phyloP scores from a whole-genome alignment of 148 eudicot species.

The Mesembryanthemum crystallinum region DNA sequence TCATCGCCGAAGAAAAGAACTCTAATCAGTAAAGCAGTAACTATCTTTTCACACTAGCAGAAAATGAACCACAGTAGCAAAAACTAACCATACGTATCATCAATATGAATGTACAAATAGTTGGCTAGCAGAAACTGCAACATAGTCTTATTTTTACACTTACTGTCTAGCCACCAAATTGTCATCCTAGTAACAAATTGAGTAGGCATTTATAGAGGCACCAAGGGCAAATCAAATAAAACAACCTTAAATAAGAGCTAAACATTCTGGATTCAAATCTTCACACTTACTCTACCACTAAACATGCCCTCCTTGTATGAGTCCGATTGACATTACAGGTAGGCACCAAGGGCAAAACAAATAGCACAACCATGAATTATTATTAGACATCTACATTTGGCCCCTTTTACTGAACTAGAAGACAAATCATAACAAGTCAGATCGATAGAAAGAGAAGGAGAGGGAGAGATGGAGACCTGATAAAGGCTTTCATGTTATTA shows the following conservation, averaged over 20 bases:
- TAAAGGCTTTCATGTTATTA: conserved; percentile 94
- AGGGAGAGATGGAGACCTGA: conserved; percentile 43
- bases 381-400: not conserved
- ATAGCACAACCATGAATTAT: not conserved
- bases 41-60: not conserved
- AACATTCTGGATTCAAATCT: too few relatives aligned
- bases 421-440: not conserved
- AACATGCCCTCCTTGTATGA: not conserved
- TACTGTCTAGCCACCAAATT: too few relatives aligned
- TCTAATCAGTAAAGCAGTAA: not conserved
- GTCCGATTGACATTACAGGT: not conserved
- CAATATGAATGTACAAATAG: too few relatives aligned
- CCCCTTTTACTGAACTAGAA: not conserved
- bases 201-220: too few relatives aligned
- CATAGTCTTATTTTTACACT: too few relatives aligned
- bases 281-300: not conserved
- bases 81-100: too few relatives aligned
- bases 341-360: not conserved
- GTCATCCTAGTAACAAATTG: too few relatives aligned
- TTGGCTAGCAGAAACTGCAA: too few relatives aligned
- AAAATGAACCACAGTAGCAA: not conserved
- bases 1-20: not conserved
- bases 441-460: not conserved
- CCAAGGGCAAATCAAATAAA: too few relatives aligned
- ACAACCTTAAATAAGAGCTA: too few relatives aligned